Evolutionary conservation across 2,329 filamentous ascomycete species (phyloP), one percentile per base, ranked within the genome.

Genomic region (Aspergillus tubingensis): DNA sequence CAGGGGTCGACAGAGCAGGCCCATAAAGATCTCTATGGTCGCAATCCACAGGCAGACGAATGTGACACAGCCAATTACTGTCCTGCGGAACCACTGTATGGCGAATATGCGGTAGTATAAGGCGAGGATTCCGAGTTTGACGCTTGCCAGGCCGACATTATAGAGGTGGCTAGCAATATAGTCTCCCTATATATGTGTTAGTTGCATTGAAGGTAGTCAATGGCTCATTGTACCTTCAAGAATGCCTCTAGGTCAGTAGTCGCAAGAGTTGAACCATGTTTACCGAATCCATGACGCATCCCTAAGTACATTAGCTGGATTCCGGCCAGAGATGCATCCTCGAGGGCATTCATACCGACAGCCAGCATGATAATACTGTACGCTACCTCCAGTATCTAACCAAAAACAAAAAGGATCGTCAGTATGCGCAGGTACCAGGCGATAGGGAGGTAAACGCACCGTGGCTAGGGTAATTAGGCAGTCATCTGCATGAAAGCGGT

Each of bases 131-230:
- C 57, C 32, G 30, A 59, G 57, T 21, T 59, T 59, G 6, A 43
- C 53, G 4, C 50, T 32, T 2, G 57, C 57, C 17, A 59, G 57
- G 7, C 52, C 43, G 25, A 59, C 17, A 32, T 59, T 59, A 44
- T 56, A 59, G 15, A 59, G 52, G 25, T 59, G 51, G 41, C 57
- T 59, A 15, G 57, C 51, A 10, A 59, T 36, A 17, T 59, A 59
- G 10, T 59, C 57, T 32, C 43, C 51, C 52, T 59, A 17, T 11
- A 3, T 3, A 38, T 32, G 1, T 6, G 25, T 44, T 4, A 55
- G 39, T 55, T 7, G 5, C 8, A 5, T 21, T 11, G 47, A 4
- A 17, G 23, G 47, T 7, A 2, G 17, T 17, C 36, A n/a, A 15
- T 10, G 13, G 6, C 19, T 5, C 38, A 8, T 52, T 38, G 53